Conservation (phyloP, 2,329 filamentous ascomycete species). For the Malbranchea zuffiana region DNA sequence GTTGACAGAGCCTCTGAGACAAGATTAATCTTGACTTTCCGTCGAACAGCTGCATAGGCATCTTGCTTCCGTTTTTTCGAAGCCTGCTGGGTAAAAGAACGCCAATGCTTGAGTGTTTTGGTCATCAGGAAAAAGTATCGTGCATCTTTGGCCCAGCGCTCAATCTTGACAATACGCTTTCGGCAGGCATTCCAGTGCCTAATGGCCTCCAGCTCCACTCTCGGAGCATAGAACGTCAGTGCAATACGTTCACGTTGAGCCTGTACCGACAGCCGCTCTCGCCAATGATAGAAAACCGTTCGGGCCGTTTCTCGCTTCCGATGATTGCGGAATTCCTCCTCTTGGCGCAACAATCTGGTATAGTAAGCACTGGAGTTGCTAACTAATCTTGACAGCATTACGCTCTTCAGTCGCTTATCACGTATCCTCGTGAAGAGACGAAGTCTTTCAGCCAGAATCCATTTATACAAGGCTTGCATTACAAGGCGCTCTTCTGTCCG, state of each 20-base stretch:
- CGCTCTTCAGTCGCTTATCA: constrained; percentile 31
- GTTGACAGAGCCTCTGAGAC: constrained; percentile 33
- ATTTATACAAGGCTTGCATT: constrained; percentile 48
- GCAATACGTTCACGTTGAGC: constrained; percentile 33
- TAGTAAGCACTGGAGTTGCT: constrained; percentile 30
- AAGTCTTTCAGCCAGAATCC: constrained; percentile 44
- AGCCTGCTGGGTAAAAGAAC: constrained; percentile 38
- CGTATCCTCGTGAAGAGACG: constrained; percentile 31
- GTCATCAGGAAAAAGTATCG: constrained; percentile 46
- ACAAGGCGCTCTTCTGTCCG: constrained; percentile 47
- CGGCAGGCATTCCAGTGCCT: constrained; percentile 28
- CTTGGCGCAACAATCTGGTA: constrained; percentile 27
- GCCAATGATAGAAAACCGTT: constrained; percentile 30
- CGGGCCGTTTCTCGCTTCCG: constrained; percentile 26
- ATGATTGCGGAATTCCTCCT: constrained; percentile 26
- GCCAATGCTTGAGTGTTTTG: constrained; percentile 42
- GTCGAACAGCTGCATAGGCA: constrained; percentile 44
- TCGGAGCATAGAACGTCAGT: constrained; percentile 35
- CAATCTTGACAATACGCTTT: constrained; percentile 38
- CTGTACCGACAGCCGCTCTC: constrained; percentile 28
- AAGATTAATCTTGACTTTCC: constrained; percentile 44
- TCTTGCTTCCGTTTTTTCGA: constrained; percentile 45
- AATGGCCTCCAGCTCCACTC: constrained; percentile 32
- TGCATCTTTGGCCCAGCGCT: constrained; percentile 45
- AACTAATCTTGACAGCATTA: constrained; percentile 31